These are phyloP conservation scores for Wickerhamiella parazyma DNA, from an alignment of 805 yeast genomes.

Conservation along the genomic window DNA sequence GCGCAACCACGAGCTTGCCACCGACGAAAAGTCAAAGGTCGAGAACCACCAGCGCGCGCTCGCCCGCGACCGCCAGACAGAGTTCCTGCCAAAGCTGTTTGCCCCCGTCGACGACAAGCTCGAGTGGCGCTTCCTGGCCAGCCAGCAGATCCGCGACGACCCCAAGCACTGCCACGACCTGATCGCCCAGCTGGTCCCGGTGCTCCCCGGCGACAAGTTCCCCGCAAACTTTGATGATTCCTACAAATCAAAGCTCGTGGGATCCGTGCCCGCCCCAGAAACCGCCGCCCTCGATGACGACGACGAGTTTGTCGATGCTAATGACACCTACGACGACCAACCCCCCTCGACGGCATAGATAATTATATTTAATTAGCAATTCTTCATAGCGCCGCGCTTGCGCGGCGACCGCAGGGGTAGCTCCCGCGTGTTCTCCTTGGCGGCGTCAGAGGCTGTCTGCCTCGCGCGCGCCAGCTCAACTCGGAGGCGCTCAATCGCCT, in stretches of 20 bases:
- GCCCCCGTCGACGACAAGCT: conserved; percentile 34
- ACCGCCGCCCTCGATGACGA: conserved; percentile 4
- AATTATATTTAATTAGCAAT: background rate
- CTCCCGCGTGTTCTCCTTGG: too few species aligned
- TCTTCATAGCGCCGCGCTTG: too few species aligned
- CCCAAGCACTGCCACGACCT: conserved; percentile 42
- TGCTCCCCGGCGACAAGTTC: conserved; percentile 68
- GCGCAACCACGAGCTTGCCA: conserved; percentile 71
- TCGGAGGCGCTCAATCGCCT: too few species aligned
- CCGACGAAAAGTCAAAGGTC: conserved; percentile 73
- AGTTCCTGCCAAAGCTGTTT: conserved; percentile 70
- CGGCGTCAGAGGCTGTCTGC: too few species aligned
- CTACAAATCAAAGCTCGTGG: conserved; percentile 40
- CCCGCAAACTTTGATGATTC: conserved; percentile 54
- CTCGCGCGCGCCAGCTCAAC: too few species aligned
- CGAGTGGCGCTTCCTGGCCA: conserved; percentile 52
- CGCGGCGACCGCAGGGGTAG: too few species aligned
- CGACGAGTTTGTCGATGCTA: conserved; percentile 18
- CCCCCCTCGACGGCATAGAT: background rate
- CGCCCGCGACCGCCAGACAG: conserved; percentile 68
- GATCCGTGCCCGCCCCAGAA: conserved; percentile 2
- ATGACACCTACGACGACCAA: background rate
- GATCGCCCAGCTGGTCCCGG: conserved; percentile 56
- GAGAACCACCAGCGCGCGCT: conserved; percentile 73
- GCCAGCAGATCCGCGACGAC: conserved; percentile 33